A percentile compares a stretch with the other conserved stretches of the same genome.
These are phyloP conservation scores for Alternaria ethzedia DNA, from an alignment of 2,329 filamentous ascomycete species.

Conservation along the genomic window DNA sequence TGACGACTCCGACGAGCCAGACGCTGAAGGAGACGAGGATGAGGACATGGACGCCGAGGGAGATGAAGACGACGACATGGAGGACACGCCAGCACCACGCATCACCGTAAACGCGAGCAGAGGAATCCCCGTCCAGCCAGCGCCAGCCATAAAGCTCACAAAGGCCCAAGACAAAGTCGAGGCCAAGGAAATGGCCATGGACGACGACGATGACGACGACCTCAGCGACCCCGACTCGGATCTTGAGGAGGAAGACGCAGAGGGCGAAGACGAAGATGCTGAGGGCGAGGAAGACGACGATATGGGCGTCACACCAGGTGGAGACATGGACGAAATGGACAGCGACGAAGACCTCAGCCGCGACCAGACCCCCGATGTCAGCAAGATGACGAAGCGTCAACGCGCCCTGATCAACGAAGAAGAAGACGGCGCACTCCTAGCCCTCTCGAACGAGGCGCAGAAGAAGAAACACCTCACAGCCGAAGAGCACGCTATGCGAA, in stretches of 20 bases:
- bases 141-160: conserved; percentile 40
- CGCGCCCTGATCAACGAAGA: conserved; percentile 63
- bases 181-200: conserved; percentile 57
- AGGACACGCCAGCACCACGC: conserved; percentile 39
- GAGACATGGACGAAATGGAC: conserved; percentile 51
- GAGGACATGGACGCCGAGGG: conserved; percentile 48
- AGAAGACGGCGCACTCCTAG: conserved; percentile 55
- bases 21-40: conserved; percentile 47
- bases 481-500: conserved; percentile 74
- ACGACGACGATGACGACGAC: conserved; percentile 56
- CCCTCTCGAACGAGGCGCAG: conserved; percentile 70
- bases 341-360: conserved; percentile 63
- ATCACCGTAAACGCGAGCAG: conserved; percentile 32
- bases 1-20: conserved; percentile 47
- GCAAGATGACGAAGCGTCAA: conserved; percentile 72
- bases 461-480: conserved; percentile 75
- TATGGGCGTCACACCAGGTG: conserved; percentile 41
- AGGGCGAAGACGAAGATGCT: conserved; percentile 54
- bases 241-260: conserved; percentile 54
- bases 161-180: conserved; percentile 53
- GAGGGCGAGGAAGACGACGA: conserved; percentile 52
- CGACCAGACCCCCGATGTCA: conserved; percentile 66
- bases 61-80: conserved; percentile 49
- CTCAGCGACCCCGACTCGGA: conserved; percentile 50
- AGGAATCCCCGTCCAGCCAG: conserved; percentile 43